Evolutionary conservation across 2,329 filamentous ascomycete genomes (phyloP), one percentile per base, ranked within the genome.

Genomic region (Pyricularia pennisetigena): DNA sequence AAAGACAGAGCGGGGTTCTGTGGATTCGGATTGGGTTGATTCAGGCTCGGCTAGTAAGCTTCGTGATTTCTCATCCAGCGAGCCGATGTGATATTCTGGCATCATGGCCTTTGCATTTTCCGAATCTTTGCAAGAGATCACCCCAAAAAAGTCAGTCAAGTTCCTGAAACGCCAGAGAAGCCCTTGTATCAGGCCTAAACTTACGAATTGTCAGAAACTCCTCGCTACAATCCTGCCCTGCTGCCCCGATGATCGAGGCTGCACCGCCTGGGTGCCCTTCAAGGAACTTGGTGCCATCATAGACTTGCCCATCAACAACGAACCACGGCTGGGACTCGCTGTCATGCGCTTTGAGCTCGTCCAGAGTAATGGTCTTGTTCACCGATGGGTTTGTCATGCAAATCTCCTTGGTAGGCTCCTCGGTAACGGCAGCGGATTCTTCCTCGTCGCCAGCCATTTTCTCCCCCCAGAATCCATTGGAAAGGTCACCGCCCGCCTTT

Each of bases 81-180:
- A 88, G 66, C 94, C 94, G 71, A 97, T 88, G 77, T 97, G 93
- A 75, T 97, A 96, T 63, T 84, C 79, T 12, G 86, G 85, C 90
- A 97, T 93, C 93, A 97, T 97, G 23, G 84, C 85, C 79, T 96
- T 97, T 41, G 94, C 94, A 20, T 91, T 97, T 79, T 97, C 93
- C 76, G 90, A 94, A 76, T 97, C 92, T 94, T 74, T 68, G 10
- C 54, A 68, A 54, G 66, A 70, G 64, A 64, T 68, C 70, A 68
- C 7, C 26, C 7, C 26, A 14, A 0, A 5, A 67, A 6, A 72
- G 79, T 75, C 59, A 66, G 68, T 16, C n/a, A 35, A 35, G 24
- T 16, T 64, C n/a, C 67, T 64, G 68, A 29, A 29, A 28, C 28
- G 6, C 4, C n/a, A 20, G 14, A 28, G 3, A n/a, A 20, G 64